These are phyloP conservation scores for Collariella sp. DNA, from an alignment of 495 filamentous ascomycete genomes.

Conservation along the genomic window DNA sequence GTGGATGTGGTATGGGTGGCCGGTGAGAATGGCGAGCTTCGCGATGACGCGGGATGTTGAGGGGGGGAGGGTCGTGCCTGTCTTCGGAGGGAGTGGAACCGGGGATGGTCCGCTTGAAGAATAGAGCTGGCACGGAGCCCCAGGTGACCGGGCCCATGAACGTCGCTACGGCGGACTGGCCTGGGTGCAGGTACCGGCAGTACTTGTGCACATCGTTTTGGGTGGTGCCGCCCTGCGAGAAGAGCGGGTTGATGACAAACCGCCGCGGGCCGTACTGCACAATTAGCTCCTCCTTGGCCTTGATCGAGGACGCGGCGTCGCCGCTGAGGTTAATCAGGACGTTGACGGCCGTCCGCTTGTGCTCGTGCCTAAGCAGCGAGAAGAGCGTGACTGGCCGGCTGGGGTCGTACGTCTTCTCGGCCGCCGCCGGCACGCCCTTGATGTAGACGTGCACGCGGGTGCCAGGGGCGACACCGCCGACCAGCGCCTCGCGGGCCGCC, in stretches of 20 bases:
- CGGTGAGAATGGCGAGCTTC: constrained; percentile 89
- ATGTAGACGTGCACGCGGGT: constrained; percentile 74
- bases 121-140: constrained; percentile 81
- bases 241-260: constrained; percentile 80
- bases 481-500: constrained; percentile 66
- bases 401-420: constrained; percentile 47
- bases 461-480: constrained; percentile 77
- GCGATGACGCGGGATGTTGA: constrained; percentile 75
- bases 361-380: constrained; percentile 85
- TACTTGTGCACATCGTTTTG: constrained; percentile 96
- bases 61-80: constrained; percentile 61
- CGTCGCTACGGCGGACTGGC: constrained; percentile 79
- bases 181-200: constrained; percentile 85
- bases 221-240: constrained; percentile 73
- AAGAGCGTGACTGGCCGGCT: constrained; percentile 60
- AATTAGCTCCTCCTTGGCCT: constrained; percentile 82
- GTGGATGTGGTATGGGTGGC: constrained; percentile 97
- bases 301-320: constrained; percentile 61
- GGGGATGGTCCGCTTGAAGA: constrained; percentile 54
- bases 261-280: constrained; percentile 81
- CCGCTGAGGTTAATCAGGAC: constrained; percentile 74
- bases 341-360: constrained; percentile 83
- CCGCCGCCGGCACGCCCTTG: constrained; percentile 55
- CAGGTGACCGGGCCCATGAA: constrained; percentile 87
- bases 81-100: constrained; percentile 17